Evolutionary conservation across 1,284 basidiomycete species (phyloP), one percentile per base, ranked within the genome.

Genomic region (Wolfiporia cocos): DNA sequence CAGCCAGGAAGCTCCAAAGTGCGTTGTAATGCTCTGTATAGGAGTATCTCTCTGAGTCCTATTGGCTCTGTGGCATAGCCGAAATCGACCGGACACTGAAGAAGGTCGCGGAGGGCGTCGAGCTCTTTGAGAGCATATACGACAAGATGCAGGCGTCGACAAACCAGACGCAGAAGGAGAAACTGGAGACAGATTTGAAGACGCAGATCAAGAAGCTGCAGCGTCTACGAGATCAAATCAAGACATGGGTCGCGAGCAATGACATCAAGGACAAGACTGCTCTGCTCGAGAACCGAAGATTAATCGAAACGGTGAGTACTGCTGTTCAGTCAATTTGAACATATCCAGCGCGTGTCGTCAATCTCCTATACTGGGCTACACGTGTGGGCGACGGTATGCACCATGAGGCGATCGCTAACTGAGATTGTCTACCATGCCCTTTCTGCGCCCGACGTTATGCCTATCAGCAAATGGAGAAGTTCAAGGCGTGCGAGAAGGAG

Each of bases 401-500:
- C 11, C 22, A 17, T 37, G 28, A 3, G 24, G 21, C 19, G 10
- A 35, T 40, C 15, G 21, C 37, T 39, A 24, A 34, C 17, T 30
- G 11, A 6, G 9, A 6, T 6, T 17, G 34, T 23, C 34, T 5
- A 20, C 6, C 34, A 10, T 18, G 33, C 35, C 33, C 43, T 38
- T 46, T 33, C 34, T 29, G 33, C 33, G 28, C 24, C 40, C 39
- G 35, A 32, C 43, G 20, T 22, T 28, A 11, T 36, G 5, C 7
- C 12, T 6, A 10, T 19, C 24, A 98, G 94, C 96, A 99, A 96
- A 99, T 99, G 96, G 96, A 99, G 71, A 92, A 92, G 61, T 99
- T 99, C 80, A 99, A 99, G 61, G 95, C 95, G 19, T 92, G 92
- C 67, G 96, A 99, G 71, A 99, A 99, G 72, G 96, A 99, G 69